phyloP scores from a whole-genome alignment of 2,329 filamentous ascomycete species.

The Colletotrichum sp. region DNA sequence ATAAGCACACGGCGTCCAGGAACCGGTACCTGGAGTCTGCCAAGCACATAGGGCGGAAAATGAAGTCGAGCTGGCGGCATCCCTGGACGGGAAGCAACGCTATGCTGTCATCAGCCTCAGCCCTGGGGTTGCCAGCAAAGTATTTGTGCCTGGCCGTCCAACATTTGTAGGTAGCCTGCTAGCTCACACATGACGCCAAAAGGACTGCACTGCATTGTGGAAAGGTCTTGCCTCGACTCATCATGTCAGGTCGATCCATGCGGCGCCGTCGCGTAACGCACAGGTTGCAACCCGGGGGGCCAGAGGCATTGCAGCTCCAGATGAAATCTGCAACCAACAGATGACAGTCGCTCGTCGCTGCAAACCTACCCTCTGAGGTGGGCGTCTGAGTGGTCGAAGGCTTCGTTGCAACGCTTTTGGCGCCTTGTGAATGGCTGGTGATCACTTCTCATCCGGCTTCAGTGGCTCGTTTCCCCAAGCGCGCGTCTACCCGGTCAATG shows the following conservation, averaged over 20 bases:
- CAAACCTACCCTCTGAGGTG: neutral
- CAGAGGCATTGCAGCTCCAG: neutral
- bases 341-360: neutral
- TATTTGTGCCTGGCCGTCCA: neutral
- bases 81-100: slow-evolving; percentile 15
- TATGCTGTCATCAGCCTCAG: slow-evolving; percentile 16
- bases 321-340: slow-evolving; percentile 11
- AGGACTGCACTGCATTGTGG: neutral
- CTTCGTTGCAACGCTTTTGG: neutral
- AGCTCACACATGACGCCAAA: neutral
- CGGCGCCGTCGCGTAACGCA: neutral
- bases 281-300: neutral
- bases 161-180: neutral
- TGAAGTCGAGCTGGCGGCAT: slow-evolving; percentile 2
- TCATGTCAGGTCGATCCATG: neutral
- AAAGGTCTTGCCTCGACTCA: neutral
- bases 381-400: neutral
- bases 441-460: neutral
- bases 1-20: neutral
- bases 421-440: neutral
- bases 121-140: slow-evolving; percentile 4
- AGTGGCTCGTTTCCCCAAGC: slow-evolving; percentile 16
- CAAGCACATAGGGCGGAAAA: slow-evolving; percentile 9
- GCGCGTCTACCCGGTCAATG: slow-evolving; percentile 15
- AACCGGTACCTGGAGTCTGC: slow-evolving; percentile 7